Percentiles rank a stretch among this genome's conserved stretches.
Evolutionary conservation across 2,329 filamentous ascomycete species (phyloP).

Genomic region (Monilinia laxa): DNA sequence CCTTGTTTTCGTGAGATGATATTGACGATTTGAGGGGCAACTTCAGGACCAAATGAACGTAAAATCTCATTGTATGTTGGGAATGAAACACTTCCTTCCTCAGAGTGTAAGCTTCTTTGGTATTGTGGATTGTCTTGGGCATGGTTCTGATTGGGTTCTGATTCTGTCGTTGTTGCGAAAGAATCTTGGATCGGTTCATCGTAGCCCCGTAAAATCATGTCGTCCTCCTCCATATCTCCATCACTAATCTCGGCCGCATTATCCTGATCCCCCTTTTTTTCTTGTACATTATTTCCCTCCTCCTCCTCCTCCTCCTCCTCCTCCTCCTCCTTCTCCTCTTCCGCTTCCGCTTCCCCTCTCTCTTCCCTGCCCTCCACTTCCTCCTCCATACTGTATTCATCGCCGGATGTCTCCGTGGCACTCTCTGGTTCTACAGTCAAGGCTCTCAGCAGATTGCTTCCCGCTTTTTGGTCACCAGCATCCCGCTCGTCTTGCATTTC

Average conservation of each 20-base stretch:
- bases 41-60: constrained; percentile 36
- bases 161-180: neutral
- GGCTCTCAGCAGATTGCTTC: constrained; percentile 32
- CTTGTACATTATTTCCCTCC: constrained; percentile 26
- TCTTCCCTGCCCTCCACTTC: constrained; percentile 31
- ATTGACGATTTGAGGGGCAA: constrained; percentile 36
- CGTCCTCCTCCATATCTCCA: constrained; percentile 38
- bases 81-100: constrained; percentile 19
- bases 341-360: constrained; percentile 33
- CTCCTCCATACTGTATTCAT: constrained; percentile 38
- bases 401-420: constrained; percentile 28
- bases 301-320: constrained; percentile 35
- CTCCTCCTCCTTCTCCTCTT: constrained; percentile 34
- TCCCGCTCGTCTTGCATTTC: constrained; percentile 60
- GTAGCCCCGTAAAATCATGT: constrained; percentile 40
- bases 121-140: neutral
- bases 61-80: constrained; percentile 37
- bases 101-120: neutral
- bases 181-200: constrained; percentile 28
- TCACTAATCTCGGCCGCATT: constrained; percentile 30
- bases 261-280: constrained; percentile 33
- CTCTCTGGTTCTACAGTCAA: constrained; percentile 39
- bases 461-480: constrained; percentile 41
- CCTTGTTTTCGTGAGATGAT: constrained; percentile 34
- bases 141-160: neutral